These are phyloP conservation scores for Helenozyma rhizophorensis DNA, from an alignment of 805 yeast species.

Conservation along the genomic window DNA sequence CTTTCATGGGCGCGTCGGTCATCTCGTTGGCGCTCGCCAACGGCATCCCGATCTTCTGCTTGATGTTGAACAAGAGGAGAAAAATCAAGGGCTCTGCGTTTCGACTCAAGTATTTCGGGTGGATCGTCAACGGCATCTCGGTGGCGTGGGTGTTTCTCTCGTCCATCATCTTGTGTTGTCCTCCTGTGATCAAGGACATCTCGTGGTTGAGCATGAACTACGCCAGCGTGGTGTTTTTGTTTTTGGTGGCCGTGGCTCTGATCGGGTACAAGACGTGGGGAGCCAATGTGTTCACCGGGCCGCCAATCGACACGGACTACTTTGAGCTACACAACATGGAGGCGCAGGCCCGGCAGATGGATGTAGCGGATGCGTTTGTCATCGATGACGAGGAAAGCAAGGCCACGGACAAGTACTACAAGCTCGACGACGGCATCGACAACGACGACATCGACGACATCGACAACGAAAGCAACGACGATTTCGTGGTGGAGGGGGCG, in stretches of 20 bases:
- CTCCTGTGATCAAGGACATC: slow-evolving; percentile 50
- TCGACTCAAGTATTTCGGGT: slow-evolving; percentile 59
- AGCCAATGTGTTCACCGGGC: slow-evolving; percentile 56
- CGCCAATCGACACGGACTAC: slow-evolving; percentile 46
- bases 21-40: slow-evolving; percentile 71
- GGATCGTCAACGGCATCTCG: slow-evolving; percentile 55
- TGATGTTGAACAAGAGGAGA: slow-evolving; percentile 53
- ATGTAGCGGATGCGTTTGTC: slow-evolving; percentile 4
- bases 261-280: slow-evolving; percentile 64
- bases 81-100: slow-evolving; percentile 67
- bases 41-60: slow-evolving; percentile 67
- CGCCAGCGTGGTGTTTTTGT: slow-evolving; percentile 58
- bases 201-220: slow-evolving; percentile 49
- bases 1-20: slow-evolving; percentile 81
- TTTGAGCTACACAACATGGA: slow-evolving; percentile 33
- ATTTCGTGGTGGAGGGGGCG: no score
- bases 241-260: slow-evolving; percentile 44
- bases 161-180: slow-evolving; percentile 61
- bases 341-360: slow-evolving; percentile 14
- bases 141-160: slow-evolving; percentile 58
- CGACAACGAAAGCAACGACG: not conserved
- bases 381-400: slow-evolving; percentile 7
- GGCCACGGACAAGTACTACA: not conserved
- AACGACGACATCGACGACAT: not conserved
- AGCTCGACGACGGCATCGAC: not conserved